Evolutionary conservation across 352 stramenopile species (phyloP).

Genomic region (Globisporangium paroecandrum): DNA sequence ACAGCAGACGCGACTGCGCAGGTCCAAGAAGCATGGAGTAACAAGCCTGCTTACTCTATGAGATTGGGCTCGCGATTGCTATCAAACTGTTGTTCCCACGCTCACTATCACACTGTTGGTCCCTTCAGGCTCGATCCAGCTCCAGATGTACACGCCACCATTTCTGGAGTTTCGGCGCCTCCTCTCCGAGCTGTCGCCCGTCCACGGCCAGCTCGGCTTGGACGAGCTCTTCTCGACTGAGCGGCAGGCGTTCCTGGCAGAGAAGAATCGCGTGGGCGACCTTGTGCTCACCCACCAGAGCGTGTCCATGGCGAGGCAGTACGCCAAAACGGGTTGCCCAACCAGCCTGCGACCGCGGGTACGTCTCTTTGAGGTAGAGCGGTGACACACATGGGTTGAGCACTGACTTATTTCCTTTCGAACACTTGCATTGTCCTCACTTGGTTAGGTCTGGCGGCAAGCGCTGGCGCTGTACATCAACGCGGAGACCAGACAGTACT

Average conservation of each 20-base stretch:
- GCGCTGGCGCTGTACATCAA: conserved; percentile 36
- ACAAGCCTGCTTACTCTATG: neutral
- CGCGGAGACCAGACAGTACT: conserved; percentile 39
- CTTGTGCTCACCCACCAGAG: conserved; percentile 59
- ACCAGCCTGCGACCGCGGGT: conserved; percentile 50
- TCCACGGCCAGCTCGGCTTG: conserved; percentile 53
- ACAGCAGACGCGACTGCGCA: conserved; percentile 12
- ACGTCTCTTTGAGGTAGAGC: neutral
- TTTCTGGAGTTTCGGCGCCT: conserved; percentile 37
- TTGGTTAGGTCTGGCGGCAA: conserved; percentile 56
- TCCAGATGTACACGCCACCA: conserved; percentile 44
- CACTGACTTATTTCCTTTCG: neutral
- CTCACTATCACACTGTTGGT: neutral
- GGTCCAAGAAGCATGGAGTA: conserved; percentile 33
- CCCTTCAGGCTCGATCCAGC: conserved; percentile 50
- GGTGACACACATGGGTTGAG: too few relatives aligned
- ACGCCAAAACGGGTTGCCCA: conserved; percentile 72
- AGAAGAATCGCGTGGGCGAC: conserved; percentile 69
- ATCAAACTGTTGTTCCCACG: neutral
- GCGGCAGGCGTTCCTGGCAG: conserved; percentile 45
- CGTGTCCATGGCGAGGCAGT: conserved; percentile 70
- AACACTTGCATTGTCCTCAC: neutral
- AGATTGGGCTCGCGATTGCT: neutral
- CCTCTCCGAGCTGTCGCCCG: conserved; percentile 52
- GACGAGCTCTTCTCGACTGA: conserved; percentile 60